phyloP scores from a whole-genome alignment of 1,139 yeast species.

The Yamadazyma diospyri region DNA sequence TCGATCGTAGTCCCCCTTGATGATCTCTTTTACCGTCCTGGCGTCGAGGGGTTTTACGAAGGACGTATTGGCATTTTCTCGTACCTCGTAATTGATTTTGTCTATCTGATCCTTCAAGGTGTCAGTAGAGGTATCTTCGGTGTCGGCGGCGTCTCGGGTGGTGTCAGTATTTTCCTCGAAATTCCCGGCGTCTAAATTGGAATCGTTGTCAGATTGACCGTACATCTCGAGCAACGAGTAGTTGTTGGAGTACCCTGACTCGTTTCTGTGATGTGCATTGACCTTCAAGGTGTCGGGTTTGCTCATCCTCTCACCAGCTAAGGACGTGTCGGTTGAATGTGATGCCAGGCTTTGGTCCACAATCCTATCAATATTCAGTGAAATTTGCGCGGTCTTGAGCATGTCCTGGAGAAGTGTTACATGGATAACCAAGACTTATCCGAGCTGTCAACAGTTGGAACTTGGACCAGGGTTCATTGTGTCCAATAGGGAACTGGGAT shows the following conservation, averaged over 20 bases:
- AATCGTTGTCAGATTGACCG: conserved; percentile 17
- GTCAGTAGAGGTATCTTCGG: background rate
- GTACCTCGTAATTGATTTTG: conserved; percentile 8
- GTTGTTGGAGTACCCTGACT: conserved; percentile 33
- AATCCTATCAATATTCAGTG: too few species aligned
- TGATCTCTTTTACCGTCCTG: conserved; percentile 14
- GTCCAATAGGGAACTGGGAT: conserved; percentile 20
- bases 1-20: conserved; percentile 55
- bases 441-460: conserved; percentile 28
- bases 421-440: conserved; percentile 24
- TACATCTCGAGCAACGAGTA: conserved; percentile 30
- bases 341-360: too few species aligned
- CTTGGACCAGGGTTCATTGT: conserved; percentile 36
- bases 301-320: background rate
- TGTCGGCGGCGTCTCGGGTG: conserved; percentile 7
- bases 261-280: conserved; percentile 22
- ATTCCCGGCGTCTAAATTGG: too few species aligned
- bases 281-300: background rate
- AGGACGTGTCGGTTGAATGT: too few species aligned
- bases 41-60: conserved; percentile 14
- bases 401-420: conserved; percentile 41
- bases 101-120: conserved; percentile 1
- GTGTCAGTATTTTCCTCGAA: conserved; percentile 1
- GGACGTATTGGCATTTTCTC: conserved; percentile 11
- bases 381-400: background rate